Evolutionary conservation across 148 eudicot species (phyloP).

Genomic region (Suaeda aralocaspica): DNA sequence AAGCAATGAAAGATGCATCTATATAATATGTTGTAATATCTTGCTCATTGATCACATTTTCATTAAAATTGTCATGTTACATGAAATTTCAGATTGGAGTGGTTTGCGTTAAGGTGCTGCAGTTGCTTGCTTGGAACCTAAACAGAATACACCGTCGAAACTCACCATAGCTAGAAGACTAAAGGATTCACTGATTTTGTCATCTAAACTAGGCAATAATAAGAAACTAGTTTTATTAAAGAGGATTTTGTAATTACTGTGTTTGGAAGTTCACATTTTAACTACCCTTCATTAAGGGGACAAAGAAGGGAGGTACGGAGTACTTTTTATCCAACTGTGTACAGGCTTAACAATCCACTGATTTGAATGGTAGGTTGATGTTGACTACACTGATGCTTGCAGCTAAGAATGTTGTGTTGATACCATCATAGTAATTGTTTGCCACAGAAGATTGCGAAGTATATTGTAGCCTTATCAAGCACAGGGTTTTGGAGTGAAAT

Average conservation of each 20-base stretch:
- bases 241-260: not conserved
- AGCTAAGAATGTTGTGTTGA: not conserved
- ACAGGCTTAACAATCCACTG: not conserved
- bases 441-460: too few species aligned
- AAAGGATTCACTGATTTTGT: not conserved
- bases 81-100: constrained; percentile 38
- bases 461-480: too few species aligned
- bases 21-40: too few species aligned
- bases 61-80: not conserved
- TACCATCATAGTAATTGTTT: too few species aligned
- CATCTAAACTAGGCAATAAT: not conserved
- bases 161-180: constrained; percentile 14
- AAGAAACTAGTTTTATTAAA: not conserved
- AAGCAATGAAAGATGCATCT: too few species aligned
- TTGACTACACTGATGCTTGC: not conserved
- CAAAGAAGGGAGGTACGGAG: not conserved
- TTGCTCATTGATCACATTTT: not conserved
- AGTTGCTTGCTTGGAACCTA: constrained; percentile 30
- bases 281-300: not conserved
- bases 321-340: too few species aligned
- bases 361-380: constrained; percentile 12
- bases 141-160: constrained; percentile 15
- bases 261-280: not conserved
- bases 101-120: constrained; percentile 47
- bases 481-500: too few species aligned